Evolutionary conservation across 2,329 filamentous ascomycete species (phyloP), one percentile per base, ranked within the genome.

Genomic region (Parafenestella ontariensis): DNA sequence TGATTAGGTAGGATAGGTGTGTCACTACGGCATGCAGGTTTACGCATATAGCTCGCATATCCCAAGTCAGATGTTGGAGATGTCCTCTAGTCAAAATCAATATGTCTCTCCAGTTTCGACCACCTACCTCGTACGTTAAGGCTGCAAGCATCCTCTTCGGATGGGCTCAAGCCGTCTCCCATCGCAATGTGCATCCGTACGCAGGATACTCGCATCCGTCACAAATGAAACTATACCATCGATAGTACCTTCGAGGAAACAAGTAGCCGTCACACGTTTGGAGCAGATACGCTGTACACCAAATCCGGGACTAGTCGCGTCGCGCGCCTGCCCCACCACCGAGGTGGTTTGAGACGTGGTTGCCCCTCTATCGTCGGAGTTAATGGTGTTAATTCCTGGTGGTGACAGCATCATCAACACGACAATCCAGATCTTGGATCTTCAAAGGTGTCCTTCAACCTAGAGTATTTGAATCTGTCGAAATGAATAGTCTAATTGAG

Each of bases 401-500:
- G 29, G 15, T 40, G n/a, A n/a, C n/a, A n/a, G n/a, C n/a, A 37
- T 37, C 34, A 4, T 37, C 34, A 37, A 18, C n/a, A 37, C 34
- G 18, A 24, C 18, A 24, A 18, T 5, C 18, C 11, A 5, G 3
- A 3, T 40, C 13, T 40, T 21, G 5, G 36, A 40, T 21, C 23
- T 5, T 40, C 18, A 17, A 34, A 8, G 31, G 15, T 2, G 8
- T 24, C 7, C n/a, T 40, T 40, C 18, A n/a, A 17, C 18, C 11
- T n/a, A 13, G 26, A 29, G 18, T 10, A 39, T 24, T 9, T 11
- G 17, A 13, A 10, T 5, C 13, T 5, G n/a, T n/a, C 20, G 42
- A 23, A 10, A 58, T 58, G 56, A 46, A 36, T 11, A 44, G 17
- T 10, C 43, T 29, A 8, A 57, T 68, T 24, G 57, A 62, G 21